Conservation (phyloP, 2,329 filamentous ascomycete species). For the Leptographium radiaticola region DNA sequence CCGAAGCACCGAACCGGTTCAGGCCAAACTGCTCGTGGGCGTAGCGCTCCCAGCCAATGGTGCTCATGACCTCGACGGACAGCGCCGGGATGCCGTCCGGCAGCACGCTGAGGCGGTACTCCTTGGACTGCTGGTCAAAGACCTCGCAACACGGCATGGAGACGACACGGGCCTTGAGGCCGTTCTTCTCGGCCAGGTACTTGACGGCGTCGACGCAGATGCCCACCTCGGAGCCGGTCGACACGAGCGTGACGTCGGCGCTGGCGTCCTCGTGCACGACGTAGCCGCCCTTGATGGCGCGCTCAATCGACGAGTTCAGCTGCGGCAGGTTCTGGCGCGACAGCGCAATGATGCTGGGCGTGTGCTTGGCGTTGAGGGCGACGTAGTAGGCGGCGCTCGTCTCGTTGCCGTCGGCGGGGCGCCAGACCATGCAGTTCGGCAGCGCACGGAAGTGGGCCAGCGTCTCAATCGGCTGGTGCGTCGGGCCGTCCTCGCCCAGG, state of each 20-base stretch:
- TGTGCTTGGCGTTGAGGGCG: constrained; percentile 77
- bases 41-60: constrained; percentile 98
- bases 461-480: constrained; percentile 98
- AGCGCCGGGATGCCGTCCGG: constrained; percentile 88
- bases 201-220: constrained; percentile 90
- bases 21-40: constrained; percentile 98
- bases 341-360: constrained; percentile 84
- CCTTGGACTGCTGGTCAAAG: constrained; percentile 87
- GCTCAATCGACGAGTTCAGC: constrained; percentile 82
- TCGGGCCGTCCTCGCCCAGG: constrained; percentile 96
- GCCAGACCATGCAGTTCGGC: constrained; percentile 99
- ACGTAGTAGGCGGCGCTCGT: constrained; percentile 95
- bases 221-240: constrained; percentile 90
- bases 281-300: constrained; percentile 90
- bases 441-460: constrained; percentile 96
- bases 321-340: constrained; percentile 98
- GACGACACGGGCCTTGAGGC: constrained; percentile 78
- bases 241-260: constrained; percentile 78
- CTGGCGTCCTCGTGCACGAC: constrained; percentile 72
- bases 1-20: constrained; percentile 96
- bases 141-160: constrained; percentile 96
- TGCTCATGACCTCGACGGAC: constrained; percentile 93
- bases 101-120: constrained; percentile 84
- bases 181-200: constrained; percentile 78
- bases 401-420: constrained; percentile 97